Evolutionary conservation across 1,284 basidiomycete species (phyloP).

Genomic region (Butyriboletus appendiculatus): DNA sequence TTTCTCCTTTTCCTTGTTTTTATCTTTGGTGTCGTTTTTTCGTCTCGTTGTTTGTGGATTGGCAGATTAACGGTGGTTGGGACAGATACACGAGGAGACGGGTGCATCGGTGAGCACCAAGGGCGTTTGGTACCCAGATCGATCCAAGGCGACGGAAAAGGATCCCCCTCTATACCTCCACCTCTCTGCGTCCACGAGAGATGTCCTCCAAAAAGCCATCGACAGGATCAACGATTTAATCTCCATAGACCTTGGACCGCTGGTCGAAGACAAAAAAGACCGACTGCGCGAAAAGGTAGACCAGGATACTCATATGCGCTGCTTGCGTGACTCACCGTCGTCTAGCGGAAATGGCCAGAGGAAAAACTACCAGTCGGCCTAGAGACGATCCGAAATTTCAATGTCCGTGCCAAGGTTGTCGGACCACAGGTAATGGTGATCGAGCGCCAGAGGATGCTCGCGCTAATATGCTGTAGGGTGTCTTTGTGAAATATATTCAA

Average conservation of each 20-base stretch:
- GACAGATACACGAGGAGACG: slow-evolving; percentile 85
- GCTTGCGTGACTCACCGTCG: neutral
- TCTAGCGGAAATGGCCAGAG: slow-evolving; percentile 91
- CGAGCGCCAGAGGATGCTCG: neutral
- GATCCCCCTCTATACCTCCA: slow-evolving; percentile 96
- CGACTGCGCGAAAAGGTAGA: slow-evolving; percentile 58
- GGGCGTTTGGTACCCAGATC: slow-evolving; percentile 93
- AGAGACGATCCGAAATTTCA: slow-evolving; percentile 94
- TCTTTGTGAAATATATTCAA: slow-evolving; percentile 99
- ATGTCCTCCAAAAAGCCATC: slow-evolving; percentile 80
- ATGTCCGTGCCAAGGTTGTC: slow-evolving; percentile 96
- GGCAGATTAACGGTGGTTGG: slow-evolving; percentile 4
- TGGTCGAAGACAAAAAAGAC: slow-evolving; percentile 85
- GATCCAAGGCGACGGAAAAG: slow-evolving; percentile 84
- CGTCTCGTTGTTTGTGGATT: neutral
- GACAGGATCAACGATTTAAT: slow-evolving; percentile 87
- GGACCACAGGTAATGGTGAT: slow-evolving; percentile 75
- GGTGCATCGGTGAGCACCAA: slow-evolving; percentile 90
- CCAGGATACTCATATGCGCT: neutral
- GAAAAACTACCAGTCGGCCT: slow-evolving; percentile 88
- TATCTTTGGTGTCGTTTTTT: neutral
- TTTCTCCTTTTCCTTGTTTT: slow-evolving; percentile 1
- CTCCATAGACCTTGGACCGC: slow-evolving; percentile 80
- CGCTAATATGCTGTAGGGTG: slow-evolving; percentile 52
- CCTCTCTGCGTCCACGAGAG: slow-evolving; percentile 82